Percentiles rank a stretch among this genome's conserved stretches.
Evolutionary conservation across 2,329 filamentous ascomycete species (phyloP).

Genomic region (Pseudogymnoascus sp.): DNA sequence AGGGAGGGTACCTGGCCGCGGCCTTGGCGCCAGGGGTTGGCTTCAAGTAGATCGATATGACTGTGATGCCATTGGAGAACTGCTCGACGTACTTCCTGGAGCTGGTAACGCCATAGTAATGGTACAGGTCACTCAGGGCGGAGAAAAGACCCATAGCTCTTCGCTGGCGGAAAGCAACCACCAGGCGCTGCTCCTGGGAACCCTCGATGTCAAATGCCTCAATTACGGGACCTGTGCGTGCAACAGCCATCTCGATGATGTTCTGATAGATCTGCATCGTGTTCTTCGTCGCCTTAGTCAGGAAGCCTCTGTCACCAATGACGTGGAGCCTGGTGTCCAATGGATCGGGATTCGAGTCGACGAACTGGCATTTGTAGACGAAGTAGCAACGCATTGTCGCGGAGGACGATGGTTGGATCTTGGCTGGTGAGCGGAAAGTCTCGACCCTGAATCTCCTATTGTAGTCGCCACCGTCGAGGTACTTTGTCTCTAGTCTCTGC

Average conservation of each 20-base stretch:
- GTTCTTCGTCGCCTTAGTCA: conserved; percentile 92
- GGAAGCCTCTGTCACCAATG: conserved; percentile 86
- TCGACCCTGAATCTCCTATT: conserved; percentile 82
- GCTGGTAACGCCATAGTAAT: conserved; percentile 96
- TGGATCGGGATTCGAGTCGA: conserved; percentile 61
- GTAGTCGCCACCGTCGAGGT: conserved; percentile 67
- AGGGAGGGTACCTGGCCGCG: conserved; percentile 60
- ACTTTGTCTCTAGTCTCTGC: conserved; percentile 87
- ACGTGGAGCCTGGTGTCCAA: conserved; percentile 83
- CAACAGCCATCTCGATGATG: conserved; percentile 78
- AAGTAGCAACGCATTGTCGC: conserved; percentile 95
- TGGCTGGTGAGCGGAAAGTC: conserved; percentile 87
- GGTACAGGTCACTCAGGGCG: conserved; percentile 89
- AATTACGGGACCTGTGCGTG: conserved; percentile 85
- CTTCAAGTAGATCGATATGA: conserved; percentile 91
- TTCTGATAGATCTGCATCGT: conserved; percentile 94
- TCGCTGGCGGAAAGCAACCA: conserved; percentile 88
- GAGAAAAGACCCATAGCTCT: conserved; percentile 92
- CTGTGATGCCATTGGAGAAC: conserved; percentile 95
- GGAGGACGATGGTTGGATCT: conserved; percentile 61
- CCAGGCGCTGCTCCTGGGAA: conserved; percentile 83
- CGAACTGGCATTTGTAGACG: conserved; percentile 93
- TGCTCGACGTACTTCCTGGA: conserved; percentile 97
- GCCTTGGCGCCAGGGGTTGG: conserved; percentile 51
- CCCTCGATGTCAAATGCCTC: conserved; percentile 95